Evolutionary conservation across 2,329 filamentous ascomycete genomes (phyloP).

Genomic region (Diplodia corticola): DNA sequence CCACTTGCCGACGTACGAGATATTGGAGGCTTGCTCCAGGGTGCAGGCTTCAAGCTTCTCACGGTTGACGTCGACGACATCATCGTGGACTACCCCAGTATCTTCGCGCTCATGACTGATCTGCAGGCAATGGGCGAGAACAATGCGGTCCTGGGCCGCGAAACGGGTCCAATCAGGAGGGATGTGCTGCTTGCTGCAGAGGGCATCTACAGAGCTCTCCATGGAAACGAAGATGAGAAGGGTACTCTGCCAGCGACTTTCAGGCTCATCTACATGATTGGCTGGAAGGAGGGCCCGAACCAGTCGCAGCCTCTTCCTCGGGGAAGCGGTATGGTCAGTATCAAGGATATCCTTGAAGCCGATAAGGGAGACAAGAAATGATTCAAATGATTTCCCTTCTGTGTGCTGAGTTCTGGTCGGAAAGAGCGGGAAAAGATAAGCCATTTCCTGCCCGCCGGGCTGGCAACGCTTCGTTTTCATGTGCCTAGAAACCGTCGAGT

Average conservation of each 20-base stretch:
- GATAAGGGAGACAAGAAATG: constrained; percentile 18
- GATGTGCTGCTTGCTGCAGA: constrained; percentile 88
- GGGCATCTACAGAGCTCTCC: constrained; percentile 82
- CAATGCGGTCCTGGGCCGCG: constrained; percentile 83
- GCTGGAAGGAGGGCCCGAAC: constrained; percentile 83
- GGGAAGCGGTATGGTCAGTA: constrained; percentile 81
- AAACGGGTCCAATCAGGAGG: constrained; percentile 71
- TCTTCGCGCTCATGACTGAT: constrained; percentile 88
- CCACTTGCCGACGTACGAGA: constrained; percentile 91
- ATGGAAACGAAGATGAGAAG: constrained; percentile 63
- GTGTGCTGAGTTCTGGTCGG: neutral
- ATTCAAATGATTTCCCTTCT: no score
- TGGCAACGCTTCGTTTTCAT: neutral
- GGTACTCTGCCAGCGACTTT: constrained; percentile 81
- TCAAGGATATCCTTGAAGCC: constrained; percentile 74
- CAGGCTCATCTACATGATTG: constrained; percentile 96
- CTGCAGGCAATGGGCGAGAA: constrained; percentile 95
- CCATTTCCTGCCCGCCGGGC: neutral
- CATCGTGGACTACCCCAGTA: constrained; percentile 88
- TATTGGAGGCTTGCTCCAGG: constrained; percentile 80
- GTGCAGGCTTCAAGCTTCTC: constrained; percentile 89
- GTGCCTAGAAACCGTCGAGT: neutral
- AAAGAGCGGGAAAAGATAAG: neutral
- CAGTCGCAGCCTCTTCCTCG: constrained; percentile 79
- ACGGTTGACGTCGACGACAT: constrained; percentile 98